These are phyloP conservation scores for Primulina eburnea DNA, from an alignment of 257 asterid species.

Conservation along the genomic window DNA sequence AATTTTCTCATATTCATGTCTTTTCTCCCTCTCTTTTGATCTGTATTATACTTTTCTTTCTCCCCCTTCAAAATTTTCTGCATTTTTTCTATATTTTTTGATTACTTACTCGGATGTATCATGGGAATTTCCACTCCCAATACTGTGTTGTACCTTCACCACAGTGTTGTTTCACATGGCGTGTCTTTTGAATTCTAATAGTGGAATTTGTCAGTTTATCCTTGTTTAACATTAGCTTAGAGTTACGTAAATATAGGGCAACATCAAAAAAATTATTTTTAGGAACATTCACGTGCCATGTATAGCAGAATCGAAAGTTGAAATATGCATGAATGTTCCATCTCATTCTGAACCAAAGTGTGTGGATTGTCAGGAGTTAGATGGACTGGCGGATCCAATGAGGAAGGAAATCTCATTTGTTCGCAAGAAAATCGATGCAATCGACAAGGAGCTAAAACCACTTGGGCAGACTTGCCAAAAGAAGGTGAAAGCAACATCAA, in stretches of 20 bases:
- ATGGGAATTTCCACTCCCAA: neutral
- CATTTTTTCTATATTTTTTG: neutral
- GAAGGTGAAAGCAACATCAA: conserved; percentile 51
- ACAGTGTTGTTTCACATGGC: neutral
- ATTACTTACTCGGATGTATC: neutral
- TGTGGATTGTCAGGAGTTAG: conserved; percentile 64
- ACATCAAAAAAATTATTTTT: neutral
- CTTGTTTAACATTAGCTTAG: neutral
- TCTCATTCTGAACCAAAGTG: neutral
- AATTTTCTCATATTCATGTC: neutral
- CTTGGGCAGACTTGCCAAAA: conserved; percentile 87
- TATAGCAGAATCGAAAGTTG: neutral
- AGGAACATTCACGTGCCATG: neutral
- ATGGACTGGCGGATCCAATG: conserved; percentile 83
- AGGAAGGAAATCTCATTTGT: conserved; percentile 74
- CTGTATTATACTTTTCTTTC: neutral
- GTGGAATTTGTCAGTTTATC: neutral
- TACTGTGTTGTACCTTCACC: neutral
- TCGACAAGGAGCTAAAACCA: conserved; percentile 90
- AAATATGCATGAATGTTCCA: neutral
- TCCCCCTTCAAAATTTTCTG: neutral
- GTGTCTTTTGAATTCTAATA: neutral
- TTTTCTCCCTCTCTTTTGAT: neutral
- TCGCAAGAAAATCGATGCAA: conserved; percentile 77
- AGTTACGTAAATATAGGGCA: neutral